Evolutionary conservation across 257 asterid species (phyloP).

Genomic region (Solanum pinnatisectum): DNA sequence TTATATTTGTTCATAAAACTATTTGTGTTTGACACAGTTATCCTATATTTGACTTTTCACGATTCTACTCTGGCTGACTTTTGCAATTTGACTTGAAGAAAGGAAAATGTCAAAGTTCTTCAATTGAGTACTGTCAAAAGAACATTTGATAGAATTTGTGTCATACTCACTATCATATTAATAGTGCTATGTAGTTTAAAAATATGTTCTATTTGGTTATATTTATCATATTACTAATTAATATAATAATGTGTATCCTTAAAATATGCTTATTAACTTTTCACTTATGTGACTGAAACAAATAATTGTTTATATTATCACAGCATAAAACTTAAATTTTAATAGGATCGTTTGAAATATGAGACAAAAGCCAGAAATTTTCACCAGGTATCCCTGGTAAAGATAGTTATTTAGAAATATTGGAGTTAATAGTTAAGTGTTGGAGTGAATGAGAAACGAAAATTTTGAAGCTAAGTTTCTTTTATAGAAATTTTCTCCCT

Average conservation of each 20-base stretch:
- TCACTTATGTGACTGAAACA: background rate
- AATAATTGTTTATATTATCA: background rate
- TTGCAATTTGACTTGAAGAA: background rate
- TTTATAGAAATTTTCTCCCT: background rate
- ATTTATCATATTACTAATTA: background rate
- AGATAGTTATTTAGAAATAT: background rate
- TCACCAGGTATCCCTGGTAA: background rate
- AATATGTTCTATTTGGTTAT: background rate
- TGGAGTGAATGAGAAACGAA: background rate
- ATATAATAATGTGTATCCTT: background rate
- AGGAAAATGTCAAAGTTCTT: background rate
- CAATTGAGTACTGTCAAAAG: background rate
- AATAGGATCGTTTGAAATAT: background rate
- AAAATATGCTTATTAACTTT: background rate
- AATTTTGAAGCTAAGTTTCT: too few species aligned
- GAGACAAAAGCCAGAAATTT: background rate
- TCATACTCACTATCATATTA: background rate
- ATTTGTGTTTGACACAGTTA: background rate
- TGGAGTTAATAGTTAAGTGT: too few species aligned
- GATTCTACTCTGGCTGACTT: background rate
- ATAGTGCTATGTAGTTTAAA: background rate
- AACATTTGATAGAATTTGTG: background rate
- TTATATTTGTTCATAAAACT: too few species aligned
- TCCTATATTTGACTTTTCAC: background rate
- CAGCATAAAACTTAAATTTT: background rate